Base-by-base conservation (phyloP, 225 moss, liverwort and hornwort species). In the Physcomitrellopsis africana region DNA sequence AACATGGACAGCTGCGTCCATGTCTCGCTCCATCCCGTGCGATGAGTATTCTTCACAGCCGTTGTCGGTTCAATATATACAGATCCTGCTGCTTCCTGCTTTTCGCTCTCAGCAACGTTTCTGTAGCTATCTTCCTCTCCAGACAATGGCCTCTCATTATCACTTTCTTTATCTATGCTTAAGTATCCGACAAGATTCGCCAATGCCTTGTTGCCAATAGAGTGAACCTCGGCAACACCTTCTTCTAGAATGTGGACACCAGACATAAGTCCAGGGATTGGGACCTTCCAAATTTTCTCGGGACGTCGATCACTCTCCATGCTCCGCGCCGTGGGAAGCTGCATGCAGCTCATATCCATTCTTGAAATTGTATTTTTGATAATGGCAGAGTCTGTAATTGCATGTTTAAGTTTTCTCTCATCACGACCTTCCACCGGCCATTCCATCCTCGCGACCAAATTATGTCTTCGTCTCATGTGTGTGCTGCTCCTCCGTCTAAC, bases 161-260 rank as follows among this genome's bases (percentile, higher is more conserved):
- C 73, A 19, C 61, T 68, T 24, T 63, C 72, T 14, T 80, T 72
- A 24, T 84, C 77, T 24, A 52, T 60, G 44, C 60, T 81, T 14
- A 84, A 69, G 16, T 72, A 61, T 29, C 74, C 84, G 57, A 84
- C 81, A 15, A 84, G 44, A n/a, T 78, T 74, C 17, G 84, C 77
- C 56, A 84, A 49, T 23, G 81, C 81, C 53, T 81, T 81, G 43
- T 80, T 81, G 51, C 84, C 81, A 47, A 80, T 68, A 2, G 81
- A 76, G 43, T 77, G 84, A 42, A 84, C 80, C 70, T 84, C 77
- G 22, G 81, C 81, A 51, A 75, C 84, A 60, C 81, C 84, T 53
- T 76, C 80, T 61, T 80, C 84, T 59, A 84, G 41, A 41, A 84
- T 66, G 19, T 80, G 84, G n/a, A 84, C 81, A 32, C 84, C 73